A percentile compares a stretch with the other conserved stretches of the same genome.
Evolutionary conservation across 257 asterid species (phyloP).

Genomic region (Echium plantagineum): DNA sequence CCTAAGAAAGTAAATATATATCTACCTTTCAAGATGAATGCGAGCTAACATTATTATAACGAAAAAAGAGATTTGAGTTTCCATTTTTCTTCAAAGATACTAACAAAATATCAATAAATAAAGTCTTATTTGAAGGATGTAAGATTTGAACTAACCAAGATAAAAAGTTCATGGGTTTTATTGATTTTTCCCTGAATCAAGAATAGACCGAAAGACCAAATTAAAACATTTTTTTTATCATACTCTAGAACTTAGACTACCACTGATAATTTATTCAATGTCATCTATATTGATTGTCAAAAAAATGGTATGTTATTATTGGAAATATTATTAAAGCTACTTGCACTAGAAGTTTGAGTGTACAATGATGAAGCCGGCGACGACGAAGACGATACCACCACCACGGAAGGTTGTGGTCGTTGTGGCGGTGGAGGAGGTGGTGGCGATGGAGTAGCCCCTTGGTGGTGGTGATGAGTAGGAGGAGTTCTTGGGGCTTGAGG

Average conservation of each 20-base stretch:
- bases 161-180: not conserved
- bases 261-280: not conserved
- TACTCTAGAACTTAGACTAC: not conserved
- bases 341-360: slow-evolving; percentile 37
- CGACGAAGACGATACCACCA: slow-evolving; percentile 27
- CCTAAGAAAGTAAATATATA: too few relatives aligned
- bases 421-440: slow-evolving; percentile 19
- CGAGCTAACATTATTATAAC: too few relatives aligned
- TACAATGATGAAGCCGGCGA: slow-evolving; percentile 45
- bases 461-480: slow-evolving; percentile 30
- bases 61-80: too few relatives aligned
- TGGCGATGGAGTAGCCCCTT: slow-evolving; percentile 8
- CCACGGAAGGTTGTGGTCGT: slow-evolving; percentile 25
- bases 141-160: not conserved
- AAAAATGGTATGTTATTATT: slow-evolving; percentile 55
- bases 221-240: too few relatives aligned
- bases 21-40: too few relatives aligned
- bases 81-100: too few relatives aligned
- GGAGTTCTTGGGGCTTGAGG: slow-evolving; percentile 75
- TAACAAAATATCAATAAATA: too few relatives aligned
- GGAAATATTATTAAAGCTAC: slow-evolving; percentile 38
- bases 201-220: too few relatives aligned
- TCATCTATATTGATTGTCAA: slow-evolving; percentile 14
- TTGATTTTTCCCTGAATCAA: not conserved
- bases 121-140: not conserved